Conservation (phyloP, 352 stramenopile genomes). For the Peronospora destructor region DNA sequence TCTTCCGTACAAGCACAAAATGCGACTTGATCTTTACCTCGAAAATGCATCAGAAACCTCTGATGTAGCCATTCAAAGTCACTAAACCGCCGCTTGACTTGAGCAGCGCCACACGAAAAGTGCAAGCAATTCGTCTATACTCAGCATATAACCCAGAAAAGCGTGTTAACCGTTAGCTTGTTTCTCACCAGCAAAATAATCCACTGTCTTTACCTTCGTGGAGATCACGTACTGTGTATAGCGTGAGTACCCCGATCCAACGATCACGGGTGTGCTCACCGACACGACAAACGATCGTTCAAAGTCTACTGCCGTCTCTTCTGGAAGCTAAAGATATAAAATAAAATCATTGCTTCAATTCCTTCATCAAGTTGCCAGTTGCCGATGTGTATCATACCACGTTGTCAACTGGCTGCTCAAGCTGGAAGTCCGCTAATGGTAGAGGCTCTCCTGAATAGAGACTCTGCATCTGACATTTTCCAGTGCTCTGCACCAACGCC, state of each 20-base stretch:
- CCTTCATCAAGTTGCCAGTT: not conserved
- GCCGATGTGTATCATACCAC: slow-evolving; percentile 31
- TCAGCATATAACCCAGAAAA: not conserved
- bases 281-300: slow-evolving; percentile 59
- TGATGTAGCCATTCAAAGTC: slow-evolving; percentile 89
- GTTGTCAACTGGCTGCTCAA: slow-evolving; percentile 73
- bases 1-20: not conserved
- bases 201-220: slow-evolving; percentile 50
- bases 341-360: not conserved
- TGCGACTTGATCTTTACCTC: slow-evolving; percentile 30
- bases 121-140: slow-evolving; percentile 53
- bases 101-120: slow-evolving; percentile 57
- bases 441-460: slow-evolving; percentile 67
- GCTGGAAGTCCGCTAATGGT: slow-evolving; percentile 72
- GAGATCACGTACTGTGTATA: slow-evolving; percentile 87
- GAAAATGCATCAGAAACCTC: slow-evolving; percentile 68
- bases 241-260: slow-evolving; percentile 71
- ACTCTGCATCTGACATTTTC: slow-evolving; percentile 78
- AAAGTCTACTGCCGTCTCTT: slow-evolving; percentile 36
- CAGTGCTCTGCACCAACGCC: slow-evolving; percentile 74
- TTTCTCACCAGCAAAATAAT: slow-evolving; percentile 1
- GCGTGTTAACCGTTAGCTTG: not conserved
- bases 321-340: slow-evolving; percentile 37
- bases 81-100: slow-evolving; percentile 84
- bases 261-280: slow-evolving; percentile 74